These are phyloP conservation scores for Hypomyces rosellus DNA, from an alignment of 2,329 filamentous ascomycete genomes.

Conservation along the genomic window DNA sequence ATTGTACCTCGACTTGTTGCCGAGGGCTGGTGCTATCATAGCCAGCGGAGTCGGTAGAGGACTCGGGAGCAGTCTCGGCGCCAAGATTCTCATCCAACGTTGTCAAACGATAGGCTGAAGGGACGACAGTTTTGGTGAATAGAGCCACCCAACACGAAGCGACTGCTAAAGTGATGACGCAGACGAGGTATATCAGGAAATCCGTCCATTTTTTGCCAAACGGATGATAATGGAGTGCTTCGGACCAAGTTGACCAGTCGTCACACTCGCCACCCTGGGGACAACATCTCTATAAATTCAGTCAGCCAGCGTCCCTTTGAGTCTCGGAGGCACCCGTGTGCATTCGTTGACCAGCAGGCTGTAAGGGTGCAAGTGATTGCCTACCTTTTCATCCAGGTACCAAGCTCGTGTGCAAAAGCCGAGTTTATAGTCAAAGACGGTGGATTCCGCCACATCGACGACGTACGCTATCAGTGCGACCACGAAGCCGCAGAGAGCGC, in stretches of 20 bases:
- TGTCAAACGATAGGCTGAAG: constrained; percentile 76
- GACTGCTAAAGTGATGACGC: constrained; percentile 63
- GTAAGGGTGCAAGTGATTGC: not conserved
- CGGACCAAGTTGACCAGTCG: constrained; percentile 52
- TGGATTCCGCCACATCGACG: constrained; percentile 79
- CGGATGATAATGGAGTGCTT: constrained; percentile 38
- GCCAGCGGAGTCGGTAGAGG: constrained; percentile 33
- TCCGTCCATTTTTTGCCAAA: constrained; percentile 59
- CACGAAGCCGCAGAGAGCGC: constrained; percentile 79
- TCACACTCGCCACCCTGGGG: constrained; percentile 49
- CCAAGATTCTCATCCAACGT: constrained; percentile 91
- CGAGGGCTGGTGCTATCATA: constrained; percentile 41
- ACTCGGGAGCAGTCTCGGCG: constrained; percentile 46
- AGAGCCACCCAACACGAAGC: constrained; percentile 75
- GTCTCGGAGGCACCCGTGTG: not conserved
- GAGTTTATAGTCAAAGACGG: constrained; percentile 84
- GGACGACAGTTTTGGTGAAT: constrained; percentile 88
- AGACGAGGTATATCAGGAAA: constrained; percentile 67
- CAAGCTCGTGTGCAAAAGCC: constrained; percentile 72
- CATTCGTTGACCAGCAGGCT: not conserved
- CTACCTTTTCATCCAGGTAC: constrained; percentile 64
- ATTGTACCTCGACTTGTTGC: constrained; percentile 31
- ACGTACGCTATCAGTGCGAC: constrained; percentile 82
- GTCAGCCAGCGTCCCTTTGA: constrained; percentile 6
- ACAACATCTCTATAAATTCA: constrained; percentile 40